Base-by-base conservation (phyloP, 2,329 filamentous ascomycete species). In the Pseudogymnoascus sp. region DNA sequence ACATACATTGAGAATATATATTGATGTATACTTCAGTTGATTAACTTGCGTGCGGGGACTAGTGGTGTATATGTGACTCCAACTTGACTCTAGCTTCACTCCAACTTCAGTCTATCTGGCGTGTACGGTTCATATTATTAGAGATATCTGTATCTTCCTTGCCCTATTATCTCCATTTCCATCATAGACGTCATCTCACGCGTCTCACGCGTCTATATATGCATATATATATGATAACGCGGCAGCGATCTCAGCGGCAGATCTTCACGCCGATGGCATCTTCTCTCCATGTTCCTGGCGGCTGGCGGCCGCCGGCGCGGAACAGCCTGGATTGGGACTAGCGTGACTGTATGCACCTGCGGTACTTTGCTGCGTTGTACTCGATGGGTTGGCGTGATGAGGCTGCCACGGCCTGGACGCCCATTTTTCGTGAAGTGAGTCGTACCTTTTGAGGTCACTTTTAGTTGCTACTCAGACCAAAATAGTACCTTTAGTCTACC, bases 11-110 rank as follows among this genome's bases (percentile, higher is more conserved):
- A 31, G 26, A 52, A 52, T 52, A 52, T 52, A 31, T 6, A n/a
- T 52, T 52, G 45, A 31, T 52, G 45, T 52, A 52, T 52, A 52
- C 45, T 52, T 52, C 45, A 52, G 23, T 52, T 29, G n/a, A 52
- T 31, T 6, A 31, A 31, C 26, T 11, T 31, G 45, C 23, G 14
- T 49, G 43, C 1, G 43, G 43, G 43, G 43, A 16, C 12, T 49
- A 29, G 43, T 19, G 19, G 19, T 19, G 19, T 29, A 14, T 29
- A 10, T 29, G 11, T 29, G 12, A 33, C 31, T 33, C 31, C 8
- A 7, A 7, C 8, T 10, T 49, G 21, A n/a, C 43, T 29, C 21
- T 21, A 49, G 29, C 10, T 26, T 29, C 6, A n/a, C 43, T 29
- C 21, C 43, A 49, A 49, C 10, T 26, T 29, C 3, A 8, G 6